These are phyloP conservation scores for Corylus avellana DNA, from an alignment of 306 rosid genomes.

Conservation along the genomic window DNA sequence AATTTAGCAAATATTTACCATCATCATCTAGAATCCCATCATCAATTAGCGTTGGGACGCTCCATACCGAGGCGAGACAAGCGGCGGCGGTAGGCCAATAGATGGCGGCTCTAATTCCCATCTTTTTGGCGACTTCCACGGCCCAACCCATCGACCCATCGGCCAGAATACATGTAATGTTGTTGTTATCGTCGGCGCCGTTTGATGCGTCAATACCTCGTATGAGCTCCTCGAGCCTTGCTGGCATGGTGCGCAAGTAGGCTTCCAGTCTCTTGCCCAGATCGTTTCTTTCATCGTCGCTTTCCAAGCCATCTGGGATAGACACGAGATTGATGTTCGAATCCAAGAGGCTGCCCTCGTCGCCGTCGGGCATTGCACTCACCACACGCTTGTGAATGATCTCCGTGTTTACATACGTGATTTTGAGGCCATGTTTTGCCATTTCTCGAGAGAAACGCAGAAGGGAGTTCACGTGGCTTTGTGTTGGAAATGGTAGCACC, in stretches of 20 bases:
- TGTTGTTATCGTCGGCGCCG: neutral
- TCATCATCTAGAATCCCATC: slow-evolving; percentile 35
- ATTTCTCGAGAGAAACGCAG: slow-evolving; percentile 34
- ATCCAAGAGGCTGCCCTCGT: neutral
- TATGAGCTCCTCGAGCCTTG: slow-evolving; percentile 47
- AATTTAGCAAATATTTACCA: slow-evolving; percentile 23
- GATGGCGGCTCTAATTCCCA: slow-evolving; percentile 36
- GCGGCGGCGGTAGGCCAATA: slow-evolving; percentile 54
- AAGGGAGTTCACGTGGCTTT: slow-evolving; percentile 51
- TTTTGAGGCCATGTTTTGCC: slow-evolving; percentile 23
- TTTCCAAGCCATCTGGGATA: slow-evolving; percentile 37
- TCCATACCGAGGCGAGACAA: neutral
- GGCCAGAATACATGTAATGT: slow-evolving; percentile 34
- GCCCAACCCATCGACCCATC: slow-evolving; percentile 37
- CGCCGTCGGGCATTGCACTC: neutral
- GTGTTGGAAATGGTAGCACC: slow-evolving; percentile 39
- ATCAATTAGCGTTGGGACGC: slow-evolving; percentile 31
- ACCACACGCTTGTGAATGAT: slow-evolving; percentile 29
- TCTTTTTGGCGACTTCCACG: slow-evolving; percentile 27
- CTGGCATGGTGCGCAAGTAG: slow-evolving; percentile 28
- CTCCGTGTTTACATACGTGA: slow-evolving; percentile 46
- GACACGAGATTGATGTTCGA: slow-evolving; percentile 18
- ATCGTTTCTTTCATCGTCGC: slow-evolving; percentile 43
- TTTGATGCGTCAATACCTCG: slow-evolving; percentile 22
- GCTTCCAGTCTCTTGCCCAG: neutral